Evolutionary conservation across 2,329 filamentous ascomycete species (phyloP).

Genomic region (Aspergillus flavus): DNA sequence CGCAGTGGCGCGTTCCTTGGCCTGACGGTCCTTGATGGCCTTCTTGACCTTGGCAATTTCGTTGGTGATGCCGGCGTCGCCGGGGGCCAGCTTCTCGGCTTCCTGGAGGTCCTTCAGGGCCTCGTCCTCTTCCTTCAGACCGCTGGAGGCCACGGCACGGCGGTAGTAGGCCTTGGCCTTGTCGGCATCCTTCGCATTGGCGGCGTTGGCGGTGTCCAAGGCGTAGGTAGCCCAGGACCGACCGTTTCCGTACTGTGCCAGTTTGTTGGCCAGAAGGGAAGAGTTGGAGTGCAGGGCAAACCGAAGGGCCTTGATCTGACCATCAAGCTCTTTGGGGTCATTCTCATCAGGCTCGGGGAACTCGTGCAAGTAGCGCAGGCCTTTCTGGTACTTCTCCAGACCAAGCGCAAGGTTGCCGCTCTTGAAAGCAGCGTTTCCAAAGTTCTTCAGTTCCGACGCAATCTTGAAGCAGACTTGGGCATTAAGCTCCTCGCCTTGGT

Average conservation of each 20-base stretch:
- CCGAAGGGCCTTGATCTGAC: slow-evolving; percentile 71
- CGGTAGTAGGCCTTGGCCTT: slow-evolving; percentile 88
- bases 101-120: slow-evolving; percentile 75
- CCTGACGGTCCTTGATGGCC: slow-evolving; percentile 69
- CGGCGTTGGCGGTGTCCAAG: slow-evolving; percentile 61
- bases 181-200: slow-evolving; percentile 69
- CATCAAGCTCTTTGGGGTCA: slow-evolving; percentile 68
- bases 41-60: slow-evolving; percentile 81
- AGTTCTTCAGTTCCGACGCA: slow-evolving; percentile 82
- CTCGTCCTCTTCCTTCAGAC: slow-evolving; percentile 80
- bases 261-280: slow-evolving; percentile 82
- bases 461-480: slow-evolving; percentile 74
- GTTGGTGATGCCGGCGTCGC: slow-evolving; percentile 71
- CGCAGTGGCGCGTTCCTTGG: slow-evolving; percentile 90
- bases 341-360: slow-evolving; percentile 71
- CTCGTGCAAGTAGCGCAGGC: slow-evolving; percentile 83
- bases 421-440: slow-evolving; percentile 93
- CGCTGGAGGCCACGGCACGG: slow-evolving; percentile 73
- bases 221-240: slow-evolving; percentile 72
- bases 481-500: slow-evolving; percentile 61
- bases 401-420: slow-evolving; percentile 68
- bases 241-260: slow-evolving; percentile 70
- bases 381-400: slow-evolving; percentile 93
- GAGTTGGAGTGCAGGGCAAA: slow-evolving; percentile 88
- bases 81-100: slow-evolving; percentile 73